phyloP scores from a whole-genome alignment of 305 asterid genomes.

The Fraxinus latifolia region DNA sequence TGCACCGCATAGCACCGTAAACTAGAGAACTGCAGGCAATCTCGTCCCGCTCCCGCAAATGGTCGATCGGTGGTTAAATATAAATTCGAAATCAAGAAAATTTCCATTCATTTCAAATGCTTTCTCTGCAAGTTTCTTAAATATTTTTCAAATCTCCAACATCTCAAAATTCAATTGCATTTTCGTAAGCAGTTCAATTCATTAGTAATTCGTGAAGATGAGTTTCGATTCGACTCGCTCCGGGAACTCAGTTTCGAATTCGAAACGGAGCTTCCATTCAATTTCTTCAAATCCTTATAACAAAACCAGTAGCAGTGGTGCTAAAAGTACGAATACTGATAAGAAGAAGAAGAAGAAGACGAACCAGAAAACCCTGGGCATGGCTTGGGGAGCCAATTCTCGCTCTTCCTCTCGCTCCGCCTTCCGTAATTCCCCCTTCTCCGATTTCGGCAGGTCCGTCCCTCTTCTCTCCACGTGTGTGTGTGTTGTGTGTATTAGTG shows the following conservation, averaged over 20 bases:
- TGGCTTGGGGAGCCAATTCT: constrained; percentile 93
- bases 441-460: constrained; percentile 75
- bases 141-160: not conserved
- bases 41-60: not conserved
- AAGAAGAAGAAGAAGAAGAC: constrained; percentile 63
- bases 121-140: constrained; percentile 8
- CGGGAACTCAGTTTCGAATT: constrained; percentile 39
- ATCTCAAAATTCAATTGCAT: not conserved
- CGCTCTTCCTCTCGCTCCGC: constrained; percentile 55
- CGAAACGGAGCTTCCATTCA: constrained; percentile 57
- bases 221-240: constrained; percentile 38
- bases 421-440: constrained; percentile 67
- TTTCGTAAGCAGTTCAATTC: not conserved
- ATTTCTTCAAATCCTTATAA: constrained; percentile 48
- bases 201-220: constrained; percentile 14
- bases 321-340: constrained; percentile 28
- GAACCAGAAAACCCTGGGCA: constrained; percentile 69
- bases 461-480: not conserved
- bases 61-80: not conserved
- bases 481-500: not conserved
- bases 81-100: not conserved
- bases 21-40: not conserved
- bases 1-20: not conserved
- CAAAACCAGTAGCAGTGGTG: constrained; percentile 29
- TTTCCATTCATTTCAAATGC: constrained; percentile 17